These are phyloP conservation scores for Xerocomus cyaneibrunnescens DNA, from an alignment of 1,284 basidiomycete species.

Conservation along the genomic window DNA sequence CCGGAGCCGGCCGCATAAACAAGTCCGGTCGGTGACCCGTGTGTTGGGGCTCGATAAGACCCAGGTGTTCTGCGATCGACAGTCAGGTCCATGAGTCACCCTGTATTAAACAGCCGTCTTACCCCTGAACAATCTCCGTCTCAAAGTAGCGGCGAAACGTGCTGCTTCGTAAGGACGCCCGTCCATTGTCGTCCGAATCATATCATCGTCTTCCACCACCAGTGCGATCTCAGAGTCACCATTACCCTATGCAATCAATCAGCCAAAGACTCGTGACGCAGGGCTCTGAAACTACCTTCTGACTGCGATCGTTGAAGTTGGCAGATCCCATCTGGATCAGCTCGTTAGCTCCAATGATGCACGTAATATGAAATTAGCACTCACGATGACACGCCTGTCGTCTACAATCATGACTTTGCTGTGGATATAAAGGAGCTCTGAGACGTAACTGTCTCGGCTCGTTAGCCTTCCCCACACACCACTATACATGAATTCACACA, in stretches of 20 bases:
- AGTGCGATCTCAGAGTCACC: constrained; percentile 93
- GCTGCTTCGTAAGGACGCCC: constrained; percentile 67
- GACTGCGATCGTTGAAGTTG: constrained; percentile 86
- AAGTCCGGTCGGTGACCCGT: constrained; percentile 45
- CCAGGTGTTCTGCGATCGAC: constrained; percentile 73
- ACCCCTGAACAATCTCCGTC: constrained; percentile 77
- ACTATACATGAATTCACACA: constrained; percentile 40
- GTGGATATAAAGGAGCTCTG: constrained; percentile 81
- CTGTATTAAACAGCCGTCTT: constrained; percentile 11
- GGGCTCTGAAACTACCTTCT: constrained; percentile 47
- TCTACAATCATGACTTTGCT: constrained; percentile 93
- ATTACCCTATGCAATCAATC: constrained; percentile 56
- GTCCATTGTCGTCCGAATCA: constrained; percentile 77
- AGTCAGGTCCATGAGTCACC: background rate
- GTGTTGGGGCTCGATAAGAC: constrained; percentile 69
- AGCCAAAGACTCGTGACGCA: constrained; percentile 4
- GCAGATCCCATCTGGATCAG: constrained; percentile 77
- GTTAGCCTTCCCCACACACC: constrained; percentile 7
- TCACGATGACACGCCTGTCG: constrained; percentile 80
- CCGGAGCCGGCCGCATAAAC: constrained; percentile 81
- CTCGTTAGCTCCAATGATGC: constrained; percentile 1
- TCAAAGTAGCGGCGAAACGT: constrained; percentile 75
- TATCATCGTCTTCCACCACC: constrained; percentile 84
- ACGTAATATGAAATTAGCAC: constrained; percentile 29
- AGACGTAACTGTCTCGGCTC: constrained; percentile 57